Base-by-base conservation (phyloP, 441 rosid species). In the Gossypium lobatum region DNA sequence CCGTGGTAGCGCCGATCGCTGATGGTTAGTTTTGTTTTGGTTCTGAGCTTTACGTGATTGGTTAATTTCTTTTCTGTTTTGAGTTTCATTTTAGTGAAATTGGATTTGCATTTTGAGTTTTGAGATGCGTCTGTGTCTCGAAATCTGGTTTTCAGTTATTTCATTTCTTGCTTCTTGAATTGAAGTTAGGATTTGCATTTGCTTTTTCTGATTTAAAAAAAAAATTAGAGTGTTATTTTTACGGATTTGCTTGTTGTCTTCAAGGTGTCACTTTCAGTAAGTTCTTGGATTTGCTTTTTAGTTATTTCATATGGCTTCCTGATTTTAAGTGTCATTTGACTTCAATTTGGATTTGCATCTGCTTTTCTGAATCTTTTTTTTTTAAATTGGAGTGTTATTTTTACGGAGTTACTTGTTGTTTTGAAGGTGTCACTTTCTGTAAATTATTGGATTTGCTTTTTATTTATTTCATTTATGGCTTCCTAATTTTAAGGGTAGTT, bases 1-100 rank as follows among this genome's bases (percentile, higher is more conserved):
- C 87, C 10, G 82, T 82, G 71, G 83, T 82, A 31, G 65, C 88
- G 58, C 90, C 93, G 81, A 79, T 87, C 85, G 82, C 89, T 6
- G 86, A 86, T 46, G 97, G 98, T 81, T 66, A n/a, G 70, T 28
- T 61, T 65, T 53, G 18, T 55, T 63, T 45, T 61, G 34, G 48
- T 55, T 67, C 74, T 59, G 17, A 18, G 73, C 74, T 71, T 50
- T 20, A n/a, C 10, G 13, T 18, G 26, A 64, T 21, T 55, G 72
- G 65, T 3, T 48, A 9, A 28, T 52, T 52, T 68, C 45, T 53
- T 52, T 28, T 60, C 21, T 52, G 11, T 31, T 45, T 52, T 52
- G 61, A 69, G 48, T 69, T 69, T 69, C 72, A 52, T 69, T 69
- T 69, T n/a, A 17, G 72, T 69, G 72, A 69, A 69, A 52, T 68